A percentile compares a stretch with the other conserved stretches of the same genome.
Evolutionary conservation across 2,329 filamentous ascomycete species (phyloP).

Genomic region (Fusarium subtropicale): DNA sequence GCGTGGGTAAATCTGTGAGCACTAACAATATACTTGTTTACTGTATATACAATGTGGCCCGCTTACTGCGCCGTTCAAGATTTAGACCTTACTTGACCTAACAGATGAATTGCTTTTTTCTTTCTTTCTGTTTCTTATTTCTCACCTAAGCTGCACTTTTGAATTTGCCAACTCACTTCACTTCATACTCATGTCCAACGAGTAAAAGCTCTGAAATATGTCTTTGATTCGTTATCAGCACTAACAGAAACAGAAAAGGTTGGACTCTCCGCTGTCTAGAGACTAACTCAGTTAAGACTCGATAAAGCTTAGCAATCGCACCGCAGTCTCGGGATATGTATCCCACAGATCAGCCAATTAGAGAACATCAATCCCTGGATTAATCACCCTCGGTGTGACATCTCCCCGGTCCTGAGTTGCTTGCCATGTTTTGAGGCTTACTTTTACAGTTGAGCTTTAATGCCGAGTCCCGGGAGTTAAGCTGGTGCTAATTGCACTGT

Average conservation of each 20-base stretch:
- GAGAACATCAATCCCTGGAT: constrained; percentile 19
- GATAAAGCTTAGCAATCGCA: constrained; percentile 39
- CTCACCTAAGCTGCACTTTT: constrained; percentile 22
- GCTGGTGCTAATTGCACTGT: background rate
- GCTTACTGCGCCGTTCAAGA: background rate
- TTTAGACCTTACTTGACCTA: background rate
- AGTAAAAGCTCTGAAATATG: constrained; percentile 1
- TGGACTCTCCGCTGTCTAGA: background rate
- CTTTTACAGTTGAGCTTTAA: constrained; percentile 12
- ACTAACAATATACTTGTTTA: constrained; percentile 10
- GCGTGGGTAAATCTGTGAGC: constrained; percentile 29
- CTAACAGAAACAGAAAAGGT: constrained; percentile 20
- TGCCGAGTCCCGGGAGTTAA: constrained; percentile 4
- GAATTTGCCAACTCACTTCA: constrained; percentile 14
- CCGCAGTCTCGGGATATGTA: constrained; percentile 16
- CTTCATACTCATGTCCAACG: background rate
- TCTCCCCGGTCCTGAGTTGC: constrained; percentile 17
- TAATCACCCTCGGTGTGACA: constrained; percentile 42
- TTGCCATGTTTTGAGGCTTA: background rate
- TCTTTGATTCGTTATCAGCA: constrained; percentile 31
- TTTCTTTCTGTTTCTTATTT: background rate
- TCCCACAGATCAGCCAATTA: constrained; percentile 31
- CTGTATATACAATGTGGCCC: background rate
- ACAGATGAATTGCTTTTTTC: background rate
- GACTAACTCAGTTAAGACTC: background rate